Conservation (phyloP, 495 filamentous ascomycete genomes). For the Lophium mytilinum region DNA sequence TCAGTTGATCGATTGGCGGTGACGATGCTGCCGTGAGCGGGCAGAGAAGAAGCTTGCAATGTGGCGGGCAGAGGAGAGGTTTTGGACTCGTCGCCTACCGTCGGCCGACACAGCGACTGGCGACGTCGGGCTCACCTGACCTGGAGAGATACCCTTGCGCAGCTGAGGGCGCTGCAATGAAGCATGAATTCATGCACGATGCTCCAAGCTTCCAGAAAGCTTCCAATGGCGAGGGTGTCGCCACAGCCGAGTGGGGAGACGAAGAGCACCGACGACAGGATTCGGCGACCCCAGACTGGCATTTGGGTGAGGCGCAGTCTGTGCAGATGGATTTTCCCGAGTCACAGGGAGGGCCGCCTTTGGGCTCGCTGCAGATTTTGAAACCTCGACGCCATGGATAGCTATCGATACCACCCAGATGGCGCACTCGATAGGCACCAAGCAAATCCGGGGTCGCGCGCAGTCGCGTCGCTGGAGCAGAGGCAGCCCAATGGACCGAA, state of each 20-base stretch:
- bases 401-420: constrained; percentile 26
- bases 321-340: not conserved
- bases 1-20: too few relatives aligned
- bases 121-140: too few relatives aligned
- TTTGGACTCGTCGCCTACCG: too few relatives aligned
- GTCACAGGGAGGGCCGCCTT: constrained; percentile 15
- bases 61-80: too few relatives aligned
- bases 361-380: constrained; percentile 12
- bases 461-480: constrained; percentile 8
- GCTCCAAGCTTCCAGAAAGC: constrained; percentile 9
- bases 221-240: constrained; percentile 9
- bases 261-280: not conserved
- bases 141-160: constrained; percentile 6
- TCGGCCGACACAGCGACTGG: too few relatives aligned
- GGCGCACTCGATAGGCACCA: constrained; percentile 23
- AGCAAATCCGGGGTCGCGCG: constrained; percentile 18
- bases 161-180: constrained; percentile 11
- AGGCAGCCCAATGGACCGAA: constrained; percentile 6
- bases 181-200: constrained; percentile 11
- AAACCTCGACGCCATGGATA: constrained; percentile 17
- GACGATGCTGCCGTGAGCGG: too few relatives aligned
- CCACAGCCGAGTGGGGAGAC: constrained; percentile 16
- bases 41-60: not conserved
- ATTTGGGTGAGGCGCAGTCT: constrained; percentile 20
- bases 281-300: not conserved